Conservation (phyloP, 805 yeast genomes). For the Teunomyces aglyptinius region DNA sequence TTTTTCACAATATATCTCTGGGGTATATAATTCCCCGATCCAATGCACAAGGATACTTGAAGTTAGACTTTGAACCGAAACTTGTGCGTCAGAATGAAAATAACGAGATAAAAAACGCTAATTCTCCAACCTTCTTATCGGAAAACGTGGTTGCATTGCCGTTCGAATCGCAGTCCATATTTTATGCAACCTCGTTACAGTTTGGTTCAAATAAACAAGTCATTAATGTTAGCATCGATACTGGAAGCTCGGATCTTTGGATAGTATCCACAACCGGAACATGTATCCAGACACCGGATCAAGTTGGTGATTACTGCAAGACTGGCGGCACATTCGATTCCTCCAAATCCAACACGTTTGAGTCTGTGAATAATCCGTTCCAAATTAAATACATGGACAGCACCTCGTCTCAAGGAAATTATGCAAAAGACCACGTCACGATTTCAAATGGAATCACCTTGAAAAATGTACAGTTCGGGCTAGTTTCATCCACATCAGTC, state of each 20-base stretch:
- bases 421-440: conserved; percentile 8
- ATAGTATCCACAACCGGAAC: conserved; percentile 5
- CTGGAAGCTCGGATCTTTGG: conserved; percentile 12
- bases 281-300: neutral
- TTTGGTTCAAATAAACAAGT: conserved; percentile 10
- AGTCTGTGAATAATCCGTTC: neutral
- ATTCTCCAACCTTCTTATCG: neutral
- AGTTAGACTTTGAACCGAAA: neutral
- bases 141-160: neutral
- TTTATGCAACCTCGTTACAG: neutral
- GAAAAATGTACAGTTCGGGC: conserved; percentile 8
- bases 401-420: conserved; percentile 7
- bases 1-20: neutral
- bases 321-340: conserved; percentile 6
- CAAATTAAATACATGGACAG: conserved; percentile 4
- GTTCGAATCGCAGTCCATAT: neutral
- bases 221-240: conserved; percentile 9
- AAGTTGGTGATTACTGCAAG: neutral
- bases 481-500: conserved; percentile 5
- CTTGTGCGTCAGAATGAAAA: neutral
- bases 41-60: neutral
- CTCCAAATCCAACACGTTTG: conserved; percentile 4
- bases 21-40: neutral
- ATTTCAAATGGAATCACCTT: conserved; percentile 5
- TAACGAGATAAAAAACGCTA: neutral